Conservation (phyloP, 768 basidiomycete species). For the Boletellus ananas region DNA sequence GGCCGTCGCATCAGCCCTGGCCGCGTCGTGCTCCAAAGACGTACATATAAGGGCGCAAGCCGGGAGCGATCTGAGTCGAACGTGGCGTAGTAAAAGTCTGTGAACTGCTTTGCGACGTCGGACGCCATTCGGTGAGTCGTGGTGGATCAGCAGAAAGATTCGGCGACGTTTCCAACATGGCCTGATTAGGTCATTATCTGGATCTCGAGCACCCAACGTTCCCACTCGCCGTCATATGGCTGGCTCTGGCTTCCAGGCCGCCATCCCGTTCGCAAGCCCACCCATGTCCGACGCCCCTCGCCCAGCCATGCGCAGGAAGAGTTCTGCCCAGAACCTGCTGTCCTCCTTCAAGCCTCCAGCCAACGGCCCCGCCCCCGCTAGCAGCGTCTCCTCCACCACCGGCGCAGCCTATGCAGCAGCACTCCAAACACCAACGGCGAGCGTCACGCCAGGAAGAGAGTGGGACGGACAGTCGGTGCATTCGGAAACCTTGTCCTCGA, state of each 20-base stretch:
- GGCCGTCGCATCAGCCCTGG: conserved; percentile 25
- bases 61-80: conserved; percentile 63
- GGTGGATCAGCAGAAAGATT: conserved; percentile 7
- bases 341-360: conserved; percentile 57
- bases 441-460: conserved; percentile 47
- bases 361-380: conserved; percentile 26
- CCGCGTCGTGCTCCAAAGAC: conserved; percentile 32
- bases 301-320: conserved; percentile 77
- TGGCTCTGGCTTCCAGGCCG: conserved; percentile 12
- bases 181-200: conserved; percentile 19
- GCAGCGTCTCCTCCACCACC: conserved; percentile 34
- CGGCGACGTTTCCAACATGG: background rate
- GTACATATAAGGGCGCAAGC: conserved; percentile 73
- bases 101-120: conserved; percentile 73
- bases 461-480: conserved; percentile 72
- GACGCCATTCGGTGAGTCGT: conserved; percentile 44
- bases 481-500: conserved; percentile 40
- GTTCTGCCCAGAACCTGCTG: conserved; percentile 79
- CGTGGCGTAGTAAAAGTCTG: conserved; percentile 75
- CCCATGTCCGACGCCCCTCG: conserved; percentile 35
- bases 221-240: conserved; percentile 1
- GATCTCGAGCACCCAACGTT: too few relatives aligned
- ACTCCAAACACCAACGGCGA: conserved; percentile 35
- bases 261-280: conserved; percentile 20
- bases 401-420: conserved; percentile 38